Evolutionary conservation across 1,284 basidiomycete species (phyloP), one percentile per base, ranked within the genome.

Genomic region (Fomitopsis palustris): DNA sequence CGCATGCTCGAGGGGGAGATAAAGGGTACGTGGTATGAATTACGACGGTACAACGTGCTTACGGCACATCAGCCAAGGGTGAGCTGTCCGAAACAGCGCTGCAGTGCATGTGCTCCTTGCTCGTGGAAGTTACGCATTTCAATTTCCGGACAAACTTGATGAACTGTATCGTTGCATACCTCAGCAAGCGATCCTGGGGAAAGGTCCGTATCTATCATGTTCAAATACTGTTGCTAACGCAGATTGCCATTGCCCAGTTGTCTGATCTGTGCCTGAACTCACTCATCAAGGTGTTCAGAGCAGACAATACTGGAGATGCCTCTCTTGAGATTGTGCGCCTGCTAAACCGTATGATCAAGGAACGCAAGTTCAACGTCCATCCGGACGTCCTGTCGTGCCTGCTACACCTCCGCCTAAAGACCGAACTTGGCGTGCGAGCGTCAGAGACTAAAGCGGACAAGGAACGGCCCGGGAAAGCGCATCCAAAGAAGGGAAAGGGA

Each of bases 91-190:
- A 87, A 38, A 77, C 89, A 2, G 85, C 90, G 37, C 78, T 99
- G 53, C 88, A 85, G 69, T 93, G 90, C 72, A 89, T 99, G 81
- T 96, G 94, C 73, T 90, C 90, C 3, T 81, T 99, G 47, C 79
- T 96, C 12, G 80, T 82, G 21, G 87, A 93, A 64, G 86, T 89
- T 62, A 92, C 94, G 10, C 96, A 99, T 75, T 99, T 99, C 84
- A 99, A 99, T 78, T 99, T 97, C 75, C 87, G 93, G 54, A 82
- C 86, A 65, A 98, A 99, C 76, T 84, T 99, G 65, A 93, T 98
- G 84, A 88, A 86, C 60, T 88, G 90, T 54, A 79, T 99, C 53
- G 87, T 99, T 19, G 86, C 90, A 54, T 84, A 87, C 17, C 75
- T 99, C 57, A 96, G 95, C 66, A 87, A 87, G 66, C 88, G 85